Evolutionary conservation across 1,139 yeast species (phyloP).

Genomic region (Pichia sp.): DNA sequence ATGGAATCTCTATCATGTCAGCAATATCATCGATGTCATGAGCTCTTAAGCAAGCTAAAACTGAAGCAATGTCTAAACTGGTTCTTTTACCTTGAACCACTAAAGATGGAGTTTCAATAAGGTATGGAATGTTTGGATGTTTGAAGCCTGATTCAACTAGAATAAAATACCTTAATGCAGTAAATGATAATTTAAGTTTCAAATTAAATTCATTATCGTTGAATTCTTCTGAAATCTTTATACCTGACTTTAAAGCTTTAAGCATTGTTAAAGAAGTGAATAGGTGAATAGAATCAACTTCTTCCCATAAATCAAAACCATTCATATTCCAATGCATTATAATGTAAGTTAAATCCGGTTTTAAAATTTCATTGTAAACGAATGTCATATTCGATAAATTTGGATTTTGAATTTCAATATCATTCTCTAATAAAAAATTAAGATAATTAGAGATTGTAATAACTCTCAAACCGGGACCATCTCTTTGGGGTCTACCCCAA

Average conservation of each 20-base stretch:
- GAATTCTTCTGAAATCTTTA: slow-evolving; percentile 36
- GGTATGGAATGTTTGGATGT: slow-evolving; percentile 40
- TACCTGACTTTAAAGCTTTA: slow-evolving; percentile 59
- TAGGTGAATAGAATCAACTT: slow-evolving; percentile 64
- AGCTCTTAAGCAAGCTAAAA: slow-evolving; percentile 61
- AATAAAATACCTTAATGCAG: slow-evolving; percentile 36
- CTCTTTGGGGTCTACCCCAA: slow-evolving; percentile 97
- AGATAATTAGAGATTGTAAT: slow-evolving; percentile 58
- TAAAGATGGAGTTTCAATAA: slow-evolving; percentile 62
- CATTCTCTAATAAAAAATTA: slow-evolving; percentile 34
- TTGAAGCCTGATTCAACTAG: slow-evolving; percentile 42
- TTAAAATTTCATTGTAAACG: slow-evolving; percentile 49
- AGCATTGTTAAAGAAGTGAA: slow-evolving; percentile 74
- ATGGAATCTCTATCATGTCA: slow-evolving; percentile 41
- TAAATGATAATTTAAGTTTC: slow-evolving; percentile 27
- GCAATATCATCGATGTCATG: slow-evolving; percentile 42
- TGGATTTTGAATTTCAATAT: slow-evolving; percentile 18
- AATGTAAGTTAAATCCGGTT: slow-evolving; percentile 67
- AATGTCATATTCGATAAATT: slow-evolving; percentile 27
- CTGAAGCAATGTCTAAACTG: slow-evolving; percentile 76
- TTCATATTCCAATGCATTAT: slow-evolving; percentile 52
- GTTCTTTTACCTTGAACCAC: slow-evolving; percentile 38
- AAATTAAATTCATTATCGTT: slow-evolving; percentile 32
- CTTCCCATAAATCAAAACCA: slow-evolving; percentile 95
- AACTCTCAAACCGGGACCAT: slow-evolving; percentile 84